phyloP scores from a whole-genome alignment of 768 basidiomycete genomes.

The Amanita polypyramis region DNA sequence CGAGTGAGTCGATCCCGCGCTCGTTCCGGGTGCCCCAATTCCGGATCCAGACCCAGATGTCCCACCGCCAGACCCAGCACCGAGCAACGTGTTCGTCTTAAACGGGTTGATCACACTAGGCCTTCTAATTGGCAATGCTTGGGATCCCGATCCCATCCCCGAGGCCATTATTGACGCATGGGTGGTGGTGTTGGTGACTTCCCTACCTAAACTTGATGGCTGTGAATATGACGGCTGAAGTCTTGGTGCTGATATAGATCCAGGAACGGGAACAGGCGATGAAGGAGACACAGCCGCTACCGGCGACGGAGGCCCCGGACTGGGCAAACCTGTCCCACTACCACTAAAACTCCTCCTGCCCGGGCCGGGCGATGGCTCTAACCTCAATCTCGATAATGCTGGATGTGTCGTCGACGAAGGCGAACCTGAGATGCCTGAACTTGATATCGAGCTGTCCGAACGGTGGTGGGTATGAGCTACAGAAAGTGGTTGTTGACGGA shows the following conservation, averaged over 20 bases:
- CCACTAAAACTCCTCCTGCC: too few species aligned
- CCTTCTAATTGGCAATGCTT: slow-evolving; percentile 3
- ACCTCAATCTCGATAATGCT: background rate
- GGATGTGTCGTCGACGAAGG: background rate
- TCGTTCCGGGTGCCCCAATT: slow-evolving; percentile 2
- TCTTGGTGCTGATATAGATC: background rate
- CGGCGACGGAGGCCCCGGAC: slow-evolving; percentile 21
- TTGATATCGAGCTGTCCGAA: background rate
- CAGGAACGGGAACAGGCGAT: background rate
- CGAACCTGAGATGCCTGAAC: background rate
- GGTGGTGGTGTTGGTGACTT: too few species aligned
- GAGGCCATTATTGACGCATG: background rate
- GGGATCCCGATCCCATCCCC: background rate
- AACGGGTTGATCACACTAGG: slow-evolving; percentile 20
- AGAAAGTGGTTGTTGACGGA: background rate
- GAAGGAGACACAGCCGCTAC: background rate
- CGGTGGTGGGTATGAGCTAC: background rate
- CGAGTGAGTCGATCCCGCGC: slow-evolving; percentile 4
- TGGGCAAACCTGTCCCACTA: background rate
- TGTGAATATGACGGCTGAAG: background rate
- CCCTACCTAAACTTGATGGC: background rate
- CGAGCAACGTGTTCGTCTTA: slow-evolving; percentile 27
- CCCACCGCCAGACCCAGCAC: slow-evolving; percentile 14
- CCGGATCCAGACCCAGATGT: background rate
- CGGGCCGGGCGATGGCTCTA: background rate